Evolutionary conservation across 768 basidiomycete species (phyloP).

Genomic region (Leccinum disarticulatum): DNA sequence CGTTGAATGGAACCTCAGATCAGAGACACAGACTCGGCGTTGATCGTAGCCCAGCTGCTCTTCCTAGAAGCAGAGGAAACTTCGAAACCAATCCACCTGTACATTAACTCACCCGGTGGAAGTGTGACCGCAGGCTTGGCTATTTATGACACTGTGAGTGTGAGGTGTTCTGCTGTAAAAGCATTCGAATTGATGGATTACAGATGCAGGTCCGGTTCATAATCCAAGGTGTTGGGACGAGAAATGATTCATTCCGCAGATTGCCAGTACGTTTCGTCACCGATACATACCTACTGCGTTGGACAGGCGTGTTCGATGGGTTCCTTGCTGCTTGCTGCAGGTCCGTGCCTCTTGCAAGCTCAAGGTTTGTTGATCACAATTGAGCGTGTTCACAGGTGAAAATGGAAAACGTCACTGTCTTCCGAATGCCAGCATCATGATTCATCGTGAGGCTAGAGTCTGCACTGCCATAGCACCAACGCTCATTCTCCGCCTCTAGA

Average conservation of each 20-base stretch:
- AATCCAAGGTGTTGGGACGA: conserved; percentile 1
- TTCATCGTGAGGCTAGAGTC: conserved; percentile 70
- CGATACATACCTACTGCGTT: conserved; percentile 95
- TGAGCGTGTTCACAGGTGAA: conserved; percentile 50
- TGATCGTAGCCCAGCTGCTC: conserved; percentile 88
- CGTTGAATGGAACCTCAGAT: conserved; percentile 52
- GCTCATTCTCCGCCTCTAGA: conserved; percentile 48
- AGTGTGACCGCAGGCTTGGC: conserved; percentile 95
- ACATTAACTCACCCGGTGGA: conserved; percentile 96
- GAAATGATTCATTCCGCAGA: conserved; percentile 28
- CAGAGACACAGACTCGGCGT: conserved; percentile 82
- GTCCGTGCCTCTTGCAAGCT: conserved; percentile 28
- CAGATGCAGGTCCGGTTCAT: conserved; percentile 67
- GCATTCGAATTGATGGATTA: conserved; percentile 19
- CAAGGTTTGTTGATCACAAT: conserved; percentile 10
- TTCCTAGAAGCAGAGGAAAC: conserved; percentile 97
- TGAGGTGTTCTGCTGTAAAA: conserved; percentile 3
- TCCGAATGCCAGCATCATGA: conserved; percentile 96
- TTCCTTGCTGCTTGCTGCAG: conserved; percentile 86
- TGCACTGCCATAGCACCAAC: conserved; percentile 3
- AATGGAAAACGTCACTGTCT: conserved; percentile 89
- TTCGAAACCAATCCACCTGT: conserved; percentile 90
- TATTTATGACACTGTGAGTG: conserved; percentile 91
- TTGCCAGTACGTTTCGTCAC: conserved; percentile 82
- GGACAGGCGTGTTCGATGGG: conserved; percentile 98